Conservation (phyloP, 129 eudicot genomes). For the Gnaphalium uliginosum region DNA sequence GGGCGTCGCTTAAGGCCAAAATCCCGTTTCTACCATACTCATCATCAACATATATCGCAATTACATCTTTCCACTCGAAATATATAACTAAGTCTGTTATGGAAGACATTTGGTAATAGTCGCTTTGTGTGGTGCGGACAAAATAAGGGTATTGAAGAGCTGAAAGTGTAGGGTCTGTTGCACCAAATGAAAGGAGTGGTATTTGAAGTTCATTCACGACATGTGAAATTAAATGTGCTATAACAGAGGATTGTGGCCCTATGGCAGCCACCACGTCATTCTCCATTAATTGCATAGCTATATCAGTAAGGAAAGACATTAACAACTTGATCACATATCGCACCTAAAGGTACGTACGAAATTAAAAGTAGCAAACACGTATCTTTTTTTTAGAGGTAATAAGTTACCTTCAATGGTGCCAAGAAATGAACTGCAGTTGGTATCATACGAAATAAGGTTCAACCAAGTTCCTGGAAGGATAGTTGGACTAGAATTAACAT, state of each 20-base stretch:
- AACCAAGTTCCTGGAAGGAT: slow-evolving; percentile 50
- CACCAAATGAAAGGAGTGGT: slow-evolving; percentile 72
- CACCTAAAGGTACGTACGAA: no score
- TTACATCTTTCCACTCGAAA: slow-evolving; percentile 66
- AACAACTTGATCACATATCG: no score
- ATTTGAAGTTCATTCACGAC: slow-evolving; percentile 68
- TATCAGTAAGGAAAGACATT: slow-evolving; percentile 24
- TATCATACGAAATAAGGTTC: slow-evolving; percentile 57
- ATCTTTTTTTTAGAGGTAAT: not conserved
- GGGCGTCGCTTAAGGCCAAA: slow-evolving; percentile 65
- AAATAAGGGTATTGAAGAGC: slow-evolving; percentile 70
- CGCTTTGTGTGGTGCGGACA: slow-evolving; percentile 62
- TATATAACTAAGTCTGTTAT: slow-evolving; percentile 58
- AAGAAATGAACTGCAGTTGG: slow-evolving; percentile 81
- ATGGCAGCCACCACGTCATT: slow-evolving; percentile 65
- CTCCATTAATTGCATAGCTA: slow-evolving; percentile 80
- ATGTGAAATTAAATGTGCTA: slow-evolving; percentile 66
- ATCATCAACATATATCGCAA: slow-evolving; percentile 73
- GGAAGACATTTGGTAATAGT: slow-evolving; percentile 74
- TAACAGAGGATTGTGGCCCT: slow-evolving; percentile 88
- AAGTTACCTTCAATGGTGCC: slow-evolving; percentile 67
- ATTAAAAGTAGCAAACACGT: no score
- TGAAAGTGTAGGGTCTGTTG: slow-evolving; percentile 81
- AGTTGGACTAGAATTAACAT: slow-evolving; percentile 56
- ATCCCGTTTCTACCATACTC: slow-evolving; percentile 83